Conservation (phyloP, 345 rosid genomes). For the Lagerstroemia speciosa region DNA sequence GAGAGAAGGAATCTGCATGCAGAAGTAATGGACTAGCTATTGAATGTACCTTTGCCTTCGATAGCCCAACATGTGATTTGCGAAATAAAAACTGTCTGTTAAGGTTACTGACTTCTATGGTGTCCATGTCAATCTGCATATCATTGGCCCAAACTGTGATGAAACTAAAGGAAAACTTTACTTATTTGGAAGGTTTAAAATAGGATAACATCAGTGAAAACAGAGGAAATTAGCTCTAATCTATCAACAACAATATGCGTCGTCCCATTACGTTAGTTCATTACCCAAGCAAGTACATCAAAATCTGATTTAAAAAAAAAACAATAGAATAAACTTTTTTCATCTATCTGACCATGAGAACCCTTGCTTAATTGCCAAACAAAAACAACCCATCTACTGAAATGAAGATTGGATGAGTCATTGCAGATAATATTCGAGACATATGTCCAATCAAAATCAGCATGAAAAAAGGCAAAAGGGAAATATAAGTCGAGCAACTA, state of each 20-base stretch:
- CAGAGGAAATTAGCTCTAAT: not conserved
- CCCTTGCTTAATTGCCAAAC: too few relatives aligned
- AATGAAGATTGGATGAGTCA: not conserved
- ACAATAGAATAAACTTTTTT: not conserved
- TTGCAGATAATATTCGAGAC: not conserved
- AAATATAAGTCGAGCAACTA: not conserved
- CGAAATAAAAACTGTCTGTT: conserved; percentile 95
- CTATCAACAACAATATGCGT: not conserved
- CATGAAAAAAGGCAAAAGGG: not conserved
- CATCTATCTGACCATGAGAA: not conserved
- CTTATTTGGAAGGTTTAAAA: not conserved
- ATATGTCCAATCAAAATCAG: not conserved
- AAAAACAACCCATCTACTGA: not conserved
- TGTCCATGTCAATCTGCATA: conserved; percentile 96
- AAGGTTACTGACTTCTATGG: conserved; percentile 97
- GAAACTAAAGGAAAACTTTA: too few relatives aligned
- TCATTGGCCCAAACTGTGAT: not conserved
- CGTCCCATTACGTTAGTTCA: not conserved
- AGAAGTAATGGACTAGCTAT: not conserved
- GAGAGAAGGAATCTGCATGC: not conserved
- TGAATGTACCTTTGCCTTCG: conserved; percentile 78
- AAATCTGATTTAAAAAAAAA: not conserved
- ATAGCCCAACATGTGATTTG: conserved; percentile 87
- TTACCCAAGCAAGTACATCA: not conserved
- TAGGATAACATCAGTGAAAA: not conserved